These are phyloP conservation scores for Gracilaria domingensis DNA, from an alignment of 23 red algal species.

Conservation along the genomic window DNA sequence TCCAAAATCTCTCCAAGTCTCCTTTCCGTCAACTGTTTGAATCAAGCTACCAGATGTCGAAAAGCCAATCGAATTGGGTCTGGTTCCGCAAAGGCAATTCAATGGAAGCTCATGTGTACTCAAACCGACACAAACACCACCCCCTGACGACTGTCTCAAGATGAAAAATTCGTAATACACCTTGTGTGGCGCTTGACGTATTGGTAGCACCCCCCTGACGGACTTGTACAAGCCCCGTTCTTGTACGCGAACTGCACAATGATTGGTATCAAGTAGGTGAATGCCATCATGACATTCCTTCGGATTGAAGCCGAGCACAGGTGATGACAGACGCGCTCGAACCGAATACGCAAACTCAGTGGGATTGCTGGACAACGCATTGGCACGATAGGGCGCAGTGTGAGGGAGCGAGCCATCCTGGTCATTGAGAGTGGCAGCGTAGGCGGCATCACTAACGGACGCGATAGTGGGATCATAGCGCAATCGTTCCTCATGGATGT, in stretches of 20 bases:
- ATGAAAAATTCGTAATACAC: slow-evolving; percentile 95
- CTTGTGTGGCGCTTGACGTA: slow-evolving; percentile 11
- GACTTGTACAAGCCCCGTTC: slow-evolving; percentile 86
- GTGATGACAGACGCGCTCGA: slow-evolving; percentile 82
- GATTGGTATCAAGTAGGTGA: slow-evolving; percentile 79
- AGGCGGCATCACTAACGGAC: slow-evolving; percentile 71
- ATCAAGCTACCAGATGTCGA: slow-evolving; percentile 90
- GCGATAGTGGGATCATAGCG: slow-evolving; percentile 64
- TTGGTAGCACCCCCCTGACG: slow-evolving; percentile 75
- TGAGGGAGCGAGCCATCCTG: slow-evolving; percentile 70
- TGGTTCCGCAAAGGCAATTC: slow-evolving; percentile 92
- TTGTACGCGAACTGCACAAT: slow-evolving; percentile 90
- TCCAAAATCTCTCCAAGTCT: slow-evolving; percentile 88
- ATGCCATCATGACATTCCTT: slow-evolving; percentile 92
- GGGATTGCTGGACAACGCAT: slow-evolving; percentile 67
- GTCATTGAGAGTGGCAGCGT: slow-evolving; percentile 81
- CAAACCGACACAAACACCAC: slow-evolving; percentile 88
- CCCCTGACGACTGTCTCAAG: slow-evolving; percentile 61
- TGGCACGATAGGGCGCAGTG: slow-evolving; percentile 71
- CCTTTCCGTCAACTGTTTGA: slow-evolving; percentile 94
- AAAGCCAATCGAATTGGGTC: slow-evolving; percentile 93
- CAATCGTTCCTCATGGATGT: slow-evolving; percentile 61
- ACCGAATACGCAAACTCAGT: slow-evolving; percentile 86
- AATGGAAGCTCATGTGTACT: slow-evolving; percentile 90
- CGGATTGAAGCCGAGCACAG: slow-evolving; percentile 88